Percentiles rank a stretch among this genome's conserved stretches.
These are phyloP conservation scores for Paracoccidioides brasiliensis DNA, from an alignment of 2,329 filamentous ascomycete genomes.

Conservation along the genomic window DNA sequence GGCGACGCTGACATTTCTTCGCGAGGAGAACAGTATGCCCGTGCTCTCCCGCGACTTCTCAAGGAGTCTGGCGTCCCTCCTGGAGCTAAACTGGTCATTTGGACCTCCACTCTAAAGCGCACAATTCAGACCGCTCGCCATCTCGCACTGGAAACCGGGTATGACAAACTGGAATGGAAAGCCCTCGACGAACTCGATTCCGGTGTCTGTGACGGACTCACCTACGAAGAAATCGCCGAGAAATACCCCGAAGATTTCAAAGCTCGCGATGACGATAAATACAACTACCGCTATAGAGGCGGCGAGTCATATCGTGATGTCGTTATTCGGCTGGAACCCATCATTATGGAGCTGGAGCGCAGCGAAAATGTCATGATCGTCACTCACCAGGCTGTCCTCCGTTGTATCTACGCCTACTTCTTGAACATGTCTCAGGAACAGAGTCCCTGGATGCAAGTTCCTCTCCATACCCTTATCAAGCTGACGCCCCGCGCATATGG, in stretches of 20 bases:
- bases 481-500: conserved; percentile 88
- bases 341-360: conserved; percentile 97
- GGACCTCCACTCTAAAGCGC: conserved; percentile 64
- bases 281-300: conserved; percentile 97
- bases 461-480: conserved; percentile 91
- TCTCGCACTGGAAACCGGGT: conserved; percentile 54
- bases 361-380: conserved; percentile 96
- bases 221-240: conserved; percentile 88
- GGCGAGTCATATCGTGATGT: conserved; percentile 95
- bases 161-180: conserved; percentile 97
- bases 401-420: conserved; percentile 98
- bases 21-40: conserved; percentile 77
- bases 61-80: conserved; percentile 69
- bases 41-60: conserved; percentile 71
- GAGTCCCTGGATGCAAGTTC: conserved; percentile 97
- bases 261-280: conserved; percentile 94
- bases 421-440: conserved; percentile 91
- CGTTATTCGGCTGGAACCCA: conserved; percentile 91
- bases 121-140: conserved; percentile 86
- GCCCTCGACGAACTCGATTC: conserved; percentile 94
- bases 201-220: conserved; percentile 91
- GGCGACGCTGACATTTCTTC: conserved; percentile 79
- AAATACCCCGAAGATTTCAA: conserved; percentile 87
- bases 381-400: conserved; percentile 89
- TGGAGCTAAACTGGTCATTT: conserved; percentile 52